Conservation (phyloP, 2,329 filamentous ascomycete genomes). For the Thelonectria blattea region DNA sequence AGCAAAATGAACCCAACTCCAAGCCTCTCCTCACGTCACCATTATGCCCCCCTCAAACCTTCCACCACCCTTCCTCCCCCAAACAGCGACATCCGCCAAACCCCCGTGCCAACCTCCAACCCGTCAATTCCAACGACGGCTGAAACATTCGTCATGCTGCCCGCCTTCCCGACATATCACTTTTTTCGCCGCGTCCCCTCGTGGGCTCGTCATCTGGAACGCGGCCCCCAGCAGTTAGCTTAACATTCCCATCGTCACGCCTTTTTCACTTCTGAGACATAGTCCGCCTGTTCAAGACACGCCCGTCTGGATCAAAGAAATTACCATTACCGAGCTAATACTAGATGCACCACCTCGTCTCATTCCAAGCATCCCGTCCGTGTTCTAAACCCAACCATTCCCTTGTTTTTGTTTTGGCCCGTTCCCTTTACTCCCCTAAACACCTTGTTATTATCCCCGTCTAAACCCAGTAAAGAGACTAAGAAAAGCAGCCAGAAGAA, state of each 20-base stretch:
- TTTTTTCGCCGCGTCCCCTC: not conserved
- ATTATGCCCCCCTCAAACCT: too few relatives aligned
- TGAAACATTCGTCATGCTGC: not conserved
- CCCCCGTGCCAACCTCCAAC: too few relatives aligned
- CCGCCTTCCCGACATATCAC: not conserved
- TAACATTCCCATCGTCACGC: not conserved
- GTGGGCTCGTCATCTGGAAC: not conserved
- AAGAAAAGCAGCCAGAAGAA: constrained; percentile 26
- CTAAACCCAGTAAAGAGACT: not conserved
- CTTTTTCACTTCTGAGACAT: not conserved
- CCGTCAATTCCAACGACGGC: too few relatives aligned
- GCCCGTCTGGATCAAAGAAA: not conserved
- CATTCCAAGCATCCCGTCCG: not conserved
- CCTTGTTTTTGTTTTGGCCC: not conserved
- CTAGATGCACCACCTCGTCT: not conserved
- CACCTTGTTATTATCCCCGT: not conserved
- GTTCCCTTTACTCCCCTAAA: constrained; percentile 1
- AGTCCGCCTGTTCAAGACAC: not conserved
- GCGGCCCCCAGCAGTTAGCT: not conserved
- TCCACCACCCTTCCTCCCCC: too few relatives aligned
- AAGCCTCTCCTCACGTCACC: too few relatives aligned
- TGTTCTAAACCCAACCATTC: constrained; percentile 4
- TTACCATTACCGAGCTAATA: not conserved
- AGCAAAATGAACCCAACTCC: too few relatives aligned
- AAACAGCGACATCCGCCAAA: too few relatives aligned